phyloP scores from a whole-genome alignment of 805 yeast genomes.

The Metschnikowia proteae region DNA sequence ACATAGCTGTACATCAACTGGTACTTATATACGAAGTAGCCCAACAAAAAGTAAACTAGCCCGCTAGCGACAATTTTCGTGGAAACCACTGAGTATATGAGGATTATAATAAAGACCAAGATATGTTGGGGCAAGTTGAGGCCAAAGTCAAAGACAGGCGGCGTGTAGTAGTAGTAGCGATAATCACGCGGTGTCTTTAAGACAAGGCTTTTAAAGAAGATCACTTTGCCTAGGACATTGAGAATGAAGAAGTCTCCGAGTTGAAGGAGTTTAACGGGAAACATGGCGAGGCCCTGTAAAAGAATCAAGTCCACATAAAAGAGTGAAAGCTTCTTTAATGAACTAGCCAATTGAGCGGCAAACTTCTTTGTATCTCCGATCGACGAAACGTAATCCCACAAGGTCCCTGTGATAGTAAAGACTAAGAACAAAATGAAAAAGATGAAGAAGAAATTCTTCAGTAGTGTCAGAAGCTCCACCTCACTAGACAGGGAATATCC shows the following conservation, averaged over 20 bases:
- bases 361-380: conserved; percentile 57
- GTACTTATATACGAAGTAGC: conserved; percentile 58
- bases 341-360: conserved; percentile 51
- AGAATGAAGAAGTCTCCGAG: conserved; percentile 49
- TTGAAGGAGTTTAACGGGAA: conserved; percentile 54
- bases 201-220: conserved; percentile 37
- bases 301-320: conserved; percentile 60
- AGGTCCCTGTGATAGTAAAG: conserved; percentile 58
- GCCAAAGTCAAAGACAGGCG: conserved; percentile 59
- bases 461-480: conserved; percentile 52
- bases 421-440: conserved; percentile 60
- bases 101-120: conserved; percentile 52
- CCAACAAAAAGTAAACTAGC: conserved; percentile 51
- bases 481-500: conserved; percentile 57
- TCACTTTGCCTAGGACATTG: conserved; percentile 36
- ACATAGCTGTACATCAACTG: conserved; percentile 59
- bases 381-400: conserved; percentile 55
- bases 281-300: conserved; percentile 67
- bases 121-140: conserved; percentile 60
- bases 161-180: conserved; percentile 50
- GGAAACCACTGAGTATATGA: conserved; percentile 58
- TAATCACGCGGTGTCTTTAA: conserved; percentile 51
- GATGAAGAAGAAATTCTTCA: conserved; percentile 57
- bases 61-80: conserved; percentile 60
- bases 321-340: conserved; percentile 48